Percentiles rank a stretch among this genome's conserved stretches.
These are phyloP conservation scores for Cordyceps tenuipes DNA, from an alignment of 2,329 filamentous ascomycete genomes.

Conservation along the genomic window DNA sequence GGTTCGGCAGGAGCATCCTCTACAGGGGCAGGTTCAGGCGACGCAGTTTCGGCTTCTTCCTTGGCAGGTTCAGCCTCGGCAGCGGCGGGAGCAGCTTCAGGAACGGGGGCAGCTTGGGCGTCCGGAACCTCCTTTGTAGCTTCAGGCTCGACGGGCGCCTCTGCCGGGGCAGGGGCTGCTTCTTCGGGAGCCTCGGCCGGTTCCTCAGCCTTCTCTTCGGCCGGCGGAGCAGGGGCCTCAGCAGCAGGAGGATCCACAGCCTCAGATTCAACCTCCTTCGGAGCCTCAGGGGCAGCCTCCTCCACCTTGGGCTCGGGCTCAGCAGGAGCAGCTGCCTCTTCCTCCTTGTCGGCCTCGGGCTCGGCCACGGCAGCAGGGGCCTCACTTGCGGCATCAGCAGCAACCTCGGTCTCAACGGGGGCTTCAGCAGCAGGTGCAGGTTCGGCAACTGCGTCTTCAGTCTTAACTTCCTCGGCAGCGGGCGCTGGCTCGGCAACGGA, in stretches of 20 bases:
- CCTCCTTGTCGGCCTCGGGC: slow-evolving; percentile 12
- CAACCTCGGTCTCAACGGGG: background rate
- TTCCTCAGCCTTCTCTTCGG: background rate
- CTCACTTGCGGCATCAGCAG: background rate
- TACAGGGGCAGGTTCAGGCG: background rate
- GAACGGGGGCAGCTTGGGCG: slow-evolving; percentile 12
- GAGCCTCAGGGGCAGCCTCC: background rate
- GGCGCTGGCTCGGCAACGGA: background rate
- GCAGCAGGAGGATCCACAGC: background rate
- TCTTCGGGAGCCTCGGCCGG: background rate
- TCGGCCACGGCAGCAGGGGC: background rate
- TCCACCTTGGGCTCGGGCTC: background rate
- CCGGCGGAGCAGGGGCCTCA: background rate
- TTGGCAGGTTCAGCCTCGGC: slow-evolving; percentile 4
- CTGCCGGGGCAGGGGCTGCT: background rate
- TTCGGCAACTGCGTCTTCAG: no score
- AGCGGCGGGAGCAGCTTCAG: slow-evolving; percentile 12
- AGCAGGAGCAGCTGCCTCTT: background rate
- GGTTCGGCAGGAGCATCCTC: slow-evolving; percentile 10
- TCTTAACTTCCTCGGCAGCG: no score
- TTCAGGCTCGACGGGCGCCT: slow-evolving; percentile 9
- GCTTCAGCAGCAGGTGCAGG: background rate
- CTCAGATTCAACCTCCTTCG: background rate
- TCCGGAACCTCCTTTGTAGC: slow-evolving; percentile 10
- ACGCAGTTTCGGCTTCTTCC: background rate